Percentiles rank a stretch among this genome's conserved stretches.
These are phyloP conservation scores for Thielaviopsis euricoi DNA, from an alignment of 2,329 filamentous ascomycete genomes.

Conservation along the genomic window DNA sequence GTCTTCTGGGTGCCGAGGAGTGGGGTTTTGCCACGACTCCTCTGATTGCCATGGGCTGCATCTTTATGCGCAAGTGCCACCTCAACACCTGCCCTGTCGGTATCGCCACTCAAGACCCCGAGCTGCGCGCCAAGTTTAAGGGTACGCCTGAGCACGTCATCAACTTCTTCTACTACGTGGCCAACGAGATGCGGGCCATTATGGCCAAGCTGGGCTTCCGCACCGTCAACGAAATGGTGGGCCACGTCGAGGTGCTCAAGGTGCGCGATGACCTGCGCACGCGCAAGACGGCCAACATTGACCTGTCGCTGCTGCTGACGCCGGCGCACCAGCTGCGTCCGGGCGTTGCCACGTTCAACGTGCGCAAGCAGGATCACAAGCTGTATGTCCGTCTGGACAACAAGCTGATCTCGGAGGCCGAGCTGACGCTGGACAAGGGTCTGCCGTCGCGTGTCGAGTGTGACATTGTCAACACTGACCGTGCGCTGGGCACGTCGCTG, in stretches of 20 bases:
- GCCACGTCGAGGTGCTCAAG: conserved; percentile 70
- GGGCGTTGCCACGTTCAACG: conserved; percentile 91
- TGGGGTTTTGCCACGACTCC: conserved; percentile 94
- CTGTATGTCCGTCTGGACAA: conserved; percentile 89
- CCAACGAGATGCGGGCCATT: conserved; percentile 89
- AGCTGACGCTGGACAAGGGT: conserved; percentile 87
- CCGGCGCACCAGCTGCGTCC: conserved; percentile 91
- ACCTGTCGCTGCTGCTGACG: conserved; percentile 80
- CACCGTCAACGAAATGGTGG: conserved; percentile 96
- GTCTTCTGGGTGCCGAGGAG: conserved; percentile 91
- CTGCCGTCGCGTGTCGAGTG: conserved; percentile 86
- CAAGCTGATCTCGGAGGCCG: conserved; percentile 90
- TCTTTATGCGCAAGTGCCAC: conserved; percentile 78
- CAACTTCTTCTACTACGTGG: conserved; percentile 97
- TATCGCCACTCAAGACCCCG: conserved; percentile 91
- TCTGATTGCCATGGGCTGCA: conserved; percentile 90
- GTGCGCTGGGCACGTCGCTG: conserved; percentile 79
- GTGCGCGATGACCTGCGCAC: conserved; percentile 79
- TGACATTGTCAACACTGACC: conserved; percentile 92
- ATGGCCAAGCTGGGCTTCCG: conserved; percentile 94
- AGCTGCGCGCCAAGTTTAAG: conserved; percentile 81
- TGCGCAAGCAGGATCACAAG: conserved; percentile 91
- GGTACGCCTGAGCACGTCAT: conserved; percentile 93
- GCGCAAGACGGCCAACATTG: conserved; percentile 81
- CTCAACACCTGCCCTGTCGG: conserved; percentile 74